Conservation (phyloP, 495 filamentous ascomycete genomes). For the Neurospora sublineolata region DNA sequence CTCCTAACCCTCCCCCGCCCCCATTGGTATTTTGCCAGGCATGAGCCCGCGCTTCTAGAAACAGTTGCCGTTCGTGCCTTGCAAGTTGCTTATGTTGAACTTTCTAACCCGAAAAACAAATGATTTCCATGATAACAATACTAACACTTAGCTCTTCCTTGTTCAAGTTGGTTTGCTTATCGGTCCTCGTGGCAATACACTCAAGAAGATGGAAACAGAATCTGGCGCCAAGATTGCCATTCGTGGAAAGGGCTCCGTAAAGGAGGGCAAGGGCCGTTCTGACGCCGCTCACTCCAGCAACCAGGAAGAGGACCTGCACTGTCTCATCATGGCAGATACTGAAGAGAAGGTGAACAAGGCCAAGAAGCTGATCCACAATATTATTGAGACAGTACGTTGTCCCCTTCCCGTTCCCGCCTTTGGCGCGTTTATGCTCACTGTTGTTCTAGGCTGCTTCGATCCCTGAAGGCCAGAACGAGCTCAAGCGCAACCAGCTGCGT, state of each 20-base stretch:
- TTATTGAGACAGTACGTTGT: slow-evolving; percentile 85
- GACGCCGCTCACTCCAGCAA: slow-evolving; percentile 98
- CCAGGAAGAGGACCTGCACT: slow-evolving; percentile 98
- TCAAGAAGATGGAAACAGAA: slow-evolving; percentile 98
- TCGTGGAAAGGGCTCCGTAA: slow-evolving; percentile 97
- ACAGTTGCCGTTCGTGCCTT: slow-evolving; percentile 14
- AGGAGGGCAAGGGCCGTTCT: slow-evolving; percentile 98
- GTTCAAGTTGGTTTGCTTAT: slow-evolving; percentile 99
- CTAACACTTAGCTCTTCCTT: slow-evolving; percentile 85
- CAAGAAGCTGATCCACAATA: slow-evolving; percentile 91
- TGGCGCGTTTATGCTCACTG: slow-evolving; percentile 13
- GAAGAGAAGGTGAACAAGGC: slow-evolving; percentile 98
- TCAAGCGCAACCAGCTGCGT: slow-evolving; percentile 96
- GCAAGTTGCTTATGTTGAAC: slow-evolving; percentile 19
- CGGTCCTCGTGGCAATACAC: slow-evolving; percentile 96
- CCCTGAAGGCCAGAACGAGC: slow-evolving; percentile 93
- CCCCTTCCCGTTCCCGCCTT: background rate
- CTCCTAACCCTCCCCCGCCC: slow-evolving; percentile 30
- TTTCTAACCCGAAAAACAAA: slow-evolving; percentile 24
- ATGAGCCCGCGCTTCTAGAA: slow-evolving; percentile 10
- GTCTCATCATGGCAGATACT: slow-evolving; percentile 97
- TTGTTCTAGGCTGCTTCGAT: slow-evolving; percentile 77
- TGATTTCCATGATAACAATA: slow-evolving; percentile 28
- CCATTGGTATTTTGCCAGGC: slow-evolving; percentile 25
- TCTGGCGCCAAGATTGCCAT: slow-evolving; percentile 97